Conservation (phyloP, 1,284 basidiomycete genomes). For the Fistulinella cinereoalba region DNA sequence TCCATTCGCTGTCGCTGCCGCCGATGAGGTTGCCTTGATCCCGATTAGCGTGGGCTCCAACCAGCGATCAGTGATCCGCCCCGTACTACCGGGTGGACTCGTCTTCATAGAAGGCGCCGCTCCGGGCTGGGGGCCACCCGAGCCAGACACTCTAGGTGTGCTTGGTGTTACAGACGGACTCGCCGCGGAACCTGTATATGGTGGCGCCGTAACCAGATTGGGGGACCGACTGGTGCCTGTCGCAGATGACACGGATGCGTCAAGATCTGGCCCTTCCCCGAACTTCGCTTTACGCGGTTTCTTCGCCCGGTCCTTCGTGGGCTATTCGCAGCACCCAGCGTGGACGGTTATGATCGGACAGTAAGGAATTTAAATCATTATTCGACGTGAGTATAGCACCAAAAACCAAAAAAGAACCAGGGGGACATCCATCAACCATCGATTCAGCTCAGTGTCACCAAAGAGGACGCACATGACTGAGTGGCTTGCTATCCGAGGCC, state of each 20-base stretch:
- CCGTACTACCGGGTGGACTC: slow-evolving; percentile 5
- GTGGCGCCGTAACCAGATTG: neutral
- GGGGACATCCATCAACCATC: slow-evolving; percentile 32
- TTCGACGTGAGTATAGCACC: slow-evolving; percentile 32
- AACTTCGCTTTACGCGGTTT: slow-evolving; percentile 53
- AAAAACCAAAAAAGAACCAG: slow-evolving; percentile 5
- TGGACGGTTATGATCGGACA: slow-evolving; percentile 28
- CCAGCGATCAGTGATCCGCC: slow-evolving; percentile 34
- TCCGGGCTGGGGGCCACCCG: neutral
- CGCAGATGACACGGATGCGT: neutral
- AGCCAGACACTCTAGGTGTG: neutral
- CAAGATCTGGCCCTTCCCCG: slow-evolving; percentile 15
- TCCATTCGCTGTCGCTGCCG: neutral
- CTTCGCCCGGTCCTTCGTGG: slow-evolving; percentile 65
- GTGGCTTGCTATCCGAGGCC: slow-evolving; percentile 52
- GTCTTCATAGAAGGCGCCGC: slow-evolving; percentile 4
- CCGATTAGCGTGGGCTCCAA: slow-evolving; percentile 34
- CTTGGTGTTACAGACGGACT: slow-evolving; percentile 2
- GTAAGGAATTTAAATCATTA: slow-evolving; percentile 35
- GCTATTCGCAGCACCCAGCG: slow-evolving; percentile 43
- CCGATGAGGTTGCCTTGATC: slow-evolving; percentile 24
- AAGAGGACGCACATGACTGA: slow-evolving; percentile 82
- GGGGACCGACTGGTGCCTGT: slow-evolving; percentile 3
- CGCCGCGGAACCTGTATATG: slow-evolving; percentile 4
- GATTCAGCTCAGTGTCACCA: slow-evolving; percentile 47